Evolutionary conservation across 2,329 filamentous ascomycete genomes (phyloP), one percentile per base, ranked within the genome.

Genomic region (Chaetothyriales sp.): DNA sequence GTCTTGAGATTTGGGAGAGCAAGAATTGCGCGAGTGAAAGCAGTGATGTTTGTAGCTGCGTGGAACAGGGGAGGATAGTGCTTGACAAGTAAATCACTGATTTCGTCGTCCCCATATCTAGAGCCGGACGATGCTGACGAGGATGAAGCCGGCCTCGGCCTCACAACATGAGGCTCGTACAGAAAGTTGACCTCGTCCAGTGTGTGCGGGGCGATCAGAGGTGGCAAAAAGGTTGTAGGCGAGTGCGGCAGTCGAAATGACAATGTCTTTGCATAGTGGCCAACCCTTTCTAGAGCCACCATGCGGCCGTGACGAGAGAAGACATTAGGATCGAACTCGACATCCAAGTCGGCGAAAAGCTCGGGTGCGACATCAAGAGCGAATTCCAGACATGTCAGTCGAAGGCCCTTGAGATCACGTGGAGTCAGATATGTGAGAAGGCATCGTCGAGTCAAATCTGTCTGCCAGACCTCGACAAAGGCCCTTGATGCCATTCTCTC

Each of bases 51-150:
- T 55, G 86, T 90, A 6, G 89, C 86, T 5, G 88, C 86, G 64
- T 95, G 89, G 69, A 94, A 94, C 2, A 94, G 71, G 5, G 89
- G 86, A 49, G 87, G 86, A 63, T 94, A 94, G 69, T 94, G 88
- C 64, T 87, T 81, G 13, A 87, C 86, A 55, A 94, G 75, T 53
- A 94, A 77, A 63, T 90, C 84, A 55, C 83, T 88, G 62, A 92
- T 80, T 62, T 87, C 85, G 60, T 78, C 76, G 65, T 82, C 86
- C 59, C 84, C 86, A 66, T 94, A 94, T 69, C 87, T 90, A 49
- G 84, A 85, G 29, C 59, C 49, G n/a, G 50, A 81, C 63, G 73
- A 57, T 77, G 51, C 49, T 18, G 56, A 46, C 25, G 55, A 55
- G 74, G 59, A 81, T 70, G 46, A 78, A 51, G 74, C 79, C 28